phyloP scores from a whole-genome alignment of 208 protist species.

The Leishmania aethiopica region DNA sequence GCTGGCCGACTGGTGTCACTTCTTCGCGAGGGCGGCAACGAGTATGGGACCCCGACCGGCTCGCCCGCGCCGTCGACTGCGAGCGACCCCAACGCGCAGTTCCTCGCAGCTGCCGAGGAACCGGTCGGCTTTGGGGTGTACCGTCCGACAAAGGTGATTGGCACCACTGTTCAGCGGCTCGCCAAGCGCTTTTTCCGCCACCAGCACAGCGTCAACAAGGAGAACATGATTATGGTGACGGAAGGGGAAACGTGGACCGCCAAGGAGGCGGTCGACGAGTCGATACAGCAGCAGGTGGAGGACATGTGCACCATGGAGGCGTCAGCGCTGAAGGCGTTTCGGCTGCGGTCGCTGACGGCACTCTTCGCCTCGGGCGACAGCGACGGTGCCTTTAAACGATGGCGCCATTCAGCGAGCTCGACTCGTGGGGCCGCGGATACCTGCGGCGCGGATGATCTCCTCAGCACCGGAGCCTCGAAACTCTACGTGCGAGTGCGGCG shows the following conservation, averaged over 20 bases:
- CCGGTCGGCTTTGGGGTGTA: conserved; percentile 27
- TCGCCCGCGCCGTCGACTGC: neutral
- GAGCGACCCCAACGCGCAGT: neutral
- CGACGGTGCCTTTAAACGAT: neutral
- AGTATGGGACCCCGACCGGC: neutral
- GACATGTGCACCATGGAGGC: conserved; percentile 55
- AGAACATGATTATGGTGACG: conserved; percentile 67
- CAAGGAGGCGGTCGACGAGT: conserved; percentile 45
- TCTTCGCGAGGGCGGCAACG: conserved; percentile 6
- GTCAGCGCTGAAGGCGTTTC: conserved; percentile 38
- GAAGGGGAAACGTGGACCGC: conserved; percentile 75
- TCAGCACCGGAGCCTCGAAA: conserved; percentile 31
- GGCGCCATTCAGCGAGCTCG: conserved; percentile 15
- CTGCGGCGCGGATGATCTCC: conserved; percentile 17
- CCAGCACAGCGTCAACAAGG: conserved; percentile 55
- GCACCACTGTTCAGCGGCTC: conserved; percentile 50
- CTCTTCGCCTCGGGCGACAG: conserved; percentile 4
- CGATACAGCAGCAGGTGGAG: conserved; percentile 72
- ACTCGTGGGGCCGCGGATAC: neutral
- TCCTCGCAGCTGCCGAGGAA: neutral
- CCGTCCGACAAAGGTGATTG: conserved; percentile 38
- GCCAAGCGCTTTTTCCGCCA: conserved; percentile 59
- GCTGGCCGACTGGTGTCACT: conserved; percentile 27
- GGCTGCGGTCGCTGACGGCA: conserved; percentile 23
- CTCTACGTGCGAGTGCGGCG: conserved; percentile 42